Evolutionary conservation across 192 early-diverging fungal species (phyloP), one percentile per base, ranked within the genome.

Genomic region (Neocallimastix lanati): DNA sequence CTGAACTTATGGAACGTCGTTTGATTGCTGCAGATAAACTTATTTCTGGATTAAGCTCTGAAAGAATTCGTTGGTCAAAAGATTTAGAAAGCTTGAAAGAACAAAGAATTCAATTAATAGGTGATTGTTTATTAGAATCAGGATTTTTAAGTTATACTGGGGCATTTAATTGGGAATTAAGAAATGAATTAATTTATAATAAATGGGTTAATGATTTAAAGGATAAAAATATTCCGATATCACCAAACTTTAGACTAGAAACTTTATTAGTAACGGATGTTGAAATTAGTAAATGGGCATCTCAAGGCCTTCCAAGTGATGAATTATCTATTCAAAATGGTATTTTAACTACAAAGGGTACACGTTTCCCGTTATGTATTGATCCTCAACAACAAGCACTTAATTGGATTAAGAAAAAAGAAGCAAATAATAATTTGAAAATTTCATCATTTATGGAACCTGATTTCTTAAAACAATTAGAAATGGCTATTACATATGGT

Each of bases 281-380:
- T 1, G 88, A 90, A 82, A 85, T 90, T 81, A 85, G 83, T 40
- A 86, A 85, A 80, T 90, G 88, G 88, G 86, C 87, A 12, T 84
- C 84, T 78, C 87, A 90, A 82, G 89, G 89, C 0, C 84, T 90
- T 30, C 89, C 89, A 7, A 87, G 88, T 12, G 89, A 90, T 79
- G 89, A 89, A 79, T 82, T 90, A 25, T 90, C 89, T 1, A 87
- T 89, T 36, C 88, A 90, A 79, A 90, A 90, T 80, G 89, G 89
- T 58, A 90, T 90, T 40, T 79, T 90, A 5, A 89, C 88, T 3
- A 89, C 88, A 0, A 89, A 88, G 80, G 89, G 87, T 28, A 87
- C 88, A 16, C 80, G 89, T 13, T 90, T 89, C 82, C 89, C 89
- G 18, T 85, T 90, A 15, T 89, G 88, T 82, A 90, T 90, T 81